Evolutionary conservation across 2,329 filamentous ascomycete genomes (phyloP).

Genomic region (Botryotinia calthae): DNA sequence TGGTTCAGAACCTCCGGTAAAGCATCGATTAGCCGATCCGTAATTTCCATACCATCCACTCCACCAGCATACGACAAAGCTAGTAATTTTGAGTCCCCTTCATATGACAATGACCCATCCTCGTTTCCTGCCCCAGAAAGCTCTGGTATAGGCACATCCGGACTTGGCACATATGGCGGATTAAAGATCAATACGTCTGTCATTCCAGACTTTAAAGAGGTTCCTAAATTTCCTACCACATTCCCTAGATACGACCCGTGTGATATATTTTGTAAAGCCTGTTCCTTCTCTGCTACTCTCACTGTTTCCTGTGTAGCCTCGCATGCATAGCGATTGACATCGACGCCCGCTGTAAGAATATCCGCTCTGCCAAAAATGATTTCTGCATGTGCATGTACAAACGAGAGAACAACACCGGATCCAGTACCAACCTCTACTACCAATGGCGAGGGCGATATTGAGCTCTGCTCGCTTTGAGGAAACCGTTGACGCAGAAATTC

Average conservation of each 20-base stretch:
- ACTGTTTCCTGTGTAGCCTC: constrained; percentile 71
- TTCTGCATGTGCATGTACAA: constrained; percentile 72
- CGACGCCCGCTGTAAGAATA: constrained; percentile 72
- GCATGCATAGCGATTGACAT: constrained; percentile 85
- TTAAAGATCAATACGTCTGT: constrained; percentile 94
- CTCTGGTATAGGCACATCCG: constrained; percentile 58
- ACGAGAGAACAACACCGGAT: constrained; percentile 90
- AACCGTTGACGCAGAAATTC: constrained; percentile 31
- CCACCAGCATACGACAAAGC: constrained; percentile 88
- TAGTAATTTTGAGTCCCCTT: constrained; percentile 79
- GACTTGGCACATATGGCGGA: constrained; percentile 91
- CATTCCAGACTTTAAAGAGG: constrained; percentile 54
- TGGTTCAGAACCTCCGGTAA: constrained; percentile 64
- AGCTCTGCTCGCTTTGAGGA: constrained; percentile 20
- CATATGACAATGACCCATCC: constrained; percentile 51
- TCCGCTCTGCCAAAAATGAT: constrained; percentile 69
- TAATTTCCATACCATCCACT: constrained; percentile 89
- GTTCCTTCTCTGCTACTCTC: constrained; percentile 44
- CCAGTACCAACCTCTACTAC: constrained; percentile 86
- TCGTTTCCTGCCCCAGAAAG: constrained; percentile 41
- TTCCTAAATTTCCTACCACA: constrained; percentile 66
- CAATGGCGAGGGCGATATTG: constrained; percentile 51
- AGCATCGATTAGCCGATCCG: constrained; percentile 69
- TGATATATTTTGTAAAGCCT: constrained; percentile 38
- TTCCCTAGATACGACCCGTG: constrained; percentile 61